A percentile compares a stretch with the other conserved stretches of the same genome.
Evolutionary conservation across 2,329 filamentous ascomycete genomes (phyloP).

Genomic region (Phialophora chinensis): DNA sequence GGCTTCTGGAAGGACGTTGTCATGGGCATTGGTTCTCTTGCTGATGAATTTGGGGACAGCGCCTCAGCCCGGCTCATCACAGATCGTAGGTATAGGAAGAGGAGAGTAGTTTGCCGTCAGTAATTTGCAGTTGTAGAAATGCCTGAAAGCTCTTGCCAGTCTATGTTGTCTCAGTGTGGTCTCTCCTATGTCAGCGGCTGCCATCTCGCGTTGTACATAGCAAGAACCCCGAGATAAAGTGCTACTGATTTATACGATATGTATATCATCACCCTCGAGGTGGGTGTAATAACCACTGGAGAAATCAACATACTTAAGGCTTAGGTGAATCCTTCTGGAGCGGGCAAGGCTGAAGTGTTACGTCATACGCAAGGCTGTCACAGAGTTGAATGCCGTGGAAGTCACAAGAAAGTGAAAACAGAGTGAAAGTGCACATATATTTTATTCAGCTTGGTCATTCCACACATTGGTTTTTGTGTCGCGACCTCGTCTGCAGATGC

Average conservation of each 20-base stretch:
- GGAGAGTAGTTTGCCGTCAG: background rate
- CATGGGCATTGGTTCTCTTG: too few species aligned
- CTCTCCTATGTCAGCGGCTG: background rate
- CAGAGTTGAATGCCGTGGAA: background rate
- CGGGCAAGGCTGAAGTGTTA: background rate
- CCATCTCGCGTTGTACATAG: background rate
- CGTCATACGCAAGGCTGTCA: constrained; percentile 4
- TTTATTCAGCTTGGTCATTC: background rate
- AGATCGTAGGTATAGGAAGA: background rate
- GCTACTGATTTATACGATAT: background rate
- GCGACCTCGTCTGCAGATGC: constrained; percentile 12
- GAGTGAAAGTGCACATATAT: background rate
- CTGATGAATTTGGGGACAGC: background rate
- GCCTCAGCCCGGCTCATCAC: background rate
- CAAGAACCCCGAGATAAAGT: background rate
- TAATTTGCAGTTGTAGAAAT: background rate
- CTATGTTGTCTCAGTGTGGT: background rate
- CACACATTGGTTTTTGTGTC: background rate
- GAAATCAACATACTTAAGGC: background rate
- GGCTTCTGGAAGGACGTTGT: background rate
- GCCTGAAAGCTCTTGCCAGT: background rate
- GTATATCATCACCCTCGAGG: background rate
- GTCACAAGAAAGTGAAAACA: background rate
- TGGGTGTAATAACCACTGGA: background rate
- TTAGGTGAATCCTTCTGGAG: background rate